Percentiles rank a stretch among this genome's conserved stretches.
phyloP scores from a whole-genome alignment of 2,329 filamentous ascomycete species.

The Neocatenulostroma microsporum region DNA sequence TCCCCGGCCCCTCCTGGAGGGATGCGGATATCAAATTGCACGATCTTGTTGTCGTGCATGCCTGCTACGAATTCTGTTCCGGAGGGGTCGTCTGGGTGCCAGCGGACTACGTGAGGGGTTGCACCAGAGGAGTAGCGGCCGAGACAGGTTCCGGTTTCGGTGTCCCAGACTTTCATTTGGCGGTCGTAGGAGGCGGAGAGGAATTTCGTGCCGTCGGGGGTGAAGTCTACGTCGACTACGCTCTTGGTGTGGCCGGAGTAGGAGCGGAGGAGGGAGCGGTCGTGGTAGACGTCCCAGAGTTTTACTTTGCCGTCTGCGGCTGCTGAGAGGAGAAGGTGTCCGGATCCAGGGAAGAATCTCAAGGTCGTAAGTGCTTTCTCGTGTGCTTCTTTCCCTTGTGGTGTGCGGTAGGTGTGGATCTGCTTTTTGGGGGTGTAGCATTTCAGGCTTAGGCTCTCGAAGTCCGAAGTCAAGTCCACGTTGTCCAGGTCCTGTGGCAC shows the following conservation, averaged over 20 bases:
- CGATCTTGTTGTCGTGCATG: constrained; percentile 98
- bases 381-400: constrained; percentile 32
- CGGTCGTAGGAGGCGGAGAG: constrained; percentile 88
- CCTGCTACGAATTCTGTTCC: constrained; percentile 88
- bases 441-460: constrained; percentile 55
- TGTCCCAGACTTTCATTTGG: constrained; percentile 96
- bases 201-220: constrained; percentile 72
- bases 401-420: constrained; percentile 79
- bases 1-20: constrained; percentile 47
- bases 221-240: constrained; percentile 84
- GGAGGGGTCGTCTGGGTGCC: constrained; percentile 72
- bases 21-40: constrained; percentile 81
- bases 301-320: constrained; percentile 86
- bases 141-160: constrained; percentile 83
- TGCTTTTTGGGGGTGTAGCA: constrained; percentile 85
- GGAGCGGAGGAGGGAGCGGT: constrained; percentile 79
- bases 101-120: constrained; percentile 88
- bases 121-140: constrained; percentile 87
- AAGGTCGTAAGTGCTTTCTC: constrained; percentile 79
- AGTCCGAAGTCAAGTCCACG: constrained; percentile 69
- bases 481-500: constrained; percentile 82
- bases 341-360: constrained; percentile 80
- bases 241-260: constrained; percentile 86
- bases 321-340: constrained; percentile 82
- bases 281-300: constrained; percentile 90